Evolutionary conservation across 495 filamentous ascomycete genomes (phyloP).

Genomic region (Trichoderma erinaceum): DNA sequence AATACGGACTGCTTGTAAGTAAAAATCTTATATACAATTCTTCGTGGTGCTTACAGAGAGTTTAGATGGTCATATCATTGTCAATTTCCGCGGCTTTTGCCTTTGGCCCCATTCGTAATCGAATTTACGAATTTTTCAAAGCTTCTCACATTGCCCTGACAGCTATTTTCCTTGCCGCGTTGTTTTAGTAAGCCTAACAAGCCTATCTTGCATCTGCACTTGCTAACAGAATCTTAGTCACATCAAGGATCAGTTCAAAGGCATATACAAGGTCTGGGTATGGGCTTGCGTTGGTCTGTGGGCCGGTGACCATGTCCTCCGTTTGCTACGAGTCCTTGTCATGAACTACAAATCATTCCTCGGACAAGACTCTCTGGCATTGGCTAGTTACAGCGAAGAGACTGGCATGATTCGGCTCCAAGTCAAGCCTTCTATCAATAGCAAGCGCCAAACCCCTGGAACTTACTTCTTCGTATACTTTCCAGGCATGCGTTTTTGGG

Average conservation of each 20-base stretch:
- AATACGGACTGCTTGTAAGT: neutral
- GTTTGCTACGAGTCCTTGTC: neutral
- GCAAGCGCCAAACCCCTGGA: neutral
- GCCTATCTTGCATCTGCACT: neutral
- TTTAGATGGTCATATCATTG: neutral
- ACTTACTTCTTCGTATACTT: slow-evolving; percentile 9
- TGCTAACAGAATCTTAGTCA: neutral
- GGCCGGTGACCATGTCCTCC: slow-evolving; percentile 1
- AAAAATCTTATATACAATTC: neutral
- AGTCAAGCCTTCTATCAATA: slow-evolving; percentile 2
- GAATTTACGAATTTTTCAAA: neutral
- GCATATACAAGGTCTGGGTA: neutral
- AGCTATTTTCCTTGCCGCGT: neutral
- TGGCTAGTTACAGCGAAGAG: slow-evolving; percentile 11
- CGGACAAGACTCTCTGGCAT: neutral
- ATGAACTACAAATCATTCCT: slow-evolving; percentile 1
- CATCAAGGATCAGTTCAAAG: neutral
- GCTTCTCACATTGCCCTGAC: neutral
- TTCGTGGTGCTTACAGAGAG: neutral
- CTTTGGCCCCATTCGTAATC: neutral
- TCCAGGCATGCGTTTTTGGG: neutral
- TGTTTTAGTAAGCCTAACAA: neutral
- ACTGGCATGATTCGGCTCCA: slow-evolving; percentile 5
- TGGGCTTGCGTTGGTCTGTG: neutral
- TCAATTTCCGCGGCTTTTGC: neutral